A percentile compares a stretch with the other conserved stretches of the same genome.
Evolutionary conservation across 2,329 filamentous ascomycete species (phyloP).

Genomic region (Sclerotinia trifoliorum): DNA sequence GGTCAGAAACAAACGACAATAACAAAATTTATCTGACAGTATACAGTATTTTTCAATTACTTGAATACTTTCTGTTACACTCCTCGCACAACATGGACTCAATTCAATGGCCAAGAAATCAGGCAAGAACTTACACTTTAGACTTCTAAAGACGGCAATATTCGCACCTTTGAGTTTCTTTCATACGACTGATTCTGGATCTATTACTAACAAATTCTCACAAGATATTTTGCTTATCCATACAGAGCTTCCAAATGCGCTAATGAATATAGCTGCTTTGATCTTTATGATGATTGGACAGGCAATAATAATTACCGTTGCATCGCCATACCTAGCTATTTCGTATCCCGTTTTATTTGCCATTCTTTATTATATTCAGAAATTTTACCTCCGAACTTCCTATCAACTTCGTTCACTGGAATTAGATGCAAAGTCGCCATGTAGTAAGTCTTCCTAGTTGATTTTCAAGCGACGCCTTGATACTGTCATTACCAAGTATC

Average conservation of each 20-base stretch:
- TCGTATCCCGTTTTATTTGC: constrained; percentile 14
- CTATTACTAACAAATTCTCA: too few species aligned
- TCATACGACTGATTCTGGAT: not conserved
- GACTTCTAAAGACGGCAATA: not conserved
- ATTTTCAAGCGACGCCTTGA: too few species aligned
- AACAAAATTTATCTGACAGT: not conserved
- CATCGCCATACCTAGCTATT: constrained; percentile 9
- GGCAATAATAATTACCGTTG: not conserved
- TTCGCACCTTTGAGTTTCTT: constrained; percentile 5
- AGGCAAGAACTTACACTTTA: not conserved
- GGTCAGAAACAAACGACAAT: not conserved
- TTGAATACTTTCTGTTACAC: not conserved
- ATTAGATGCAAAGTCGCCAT: constrained; percentile 45
- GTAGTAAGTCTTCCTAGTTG: constrained; percentile 33
- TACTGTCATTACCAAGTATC: too few species aligned
- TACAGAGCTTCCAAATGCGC: too few species aligned
- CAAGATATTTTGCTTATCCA: too few species aligned
- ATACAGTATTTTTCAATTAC: not conserved
- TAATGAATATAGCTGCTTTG: too few species aligned
- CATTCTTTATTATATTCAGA: constrained; percentile 37
- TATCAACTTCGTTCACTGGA: constrained; percentile 49
- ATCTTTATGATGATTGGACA: not conserved
- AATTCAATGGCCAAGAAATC: constrained; percentile 5
- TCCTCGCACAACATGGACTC: constrained; percentile 3
- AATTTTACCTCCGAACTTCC: constrained; percentile 48